phyloP scores from a whole-genome alignment of 148 eudicot genomes.

The Fallopia convolvulus region DNA sequence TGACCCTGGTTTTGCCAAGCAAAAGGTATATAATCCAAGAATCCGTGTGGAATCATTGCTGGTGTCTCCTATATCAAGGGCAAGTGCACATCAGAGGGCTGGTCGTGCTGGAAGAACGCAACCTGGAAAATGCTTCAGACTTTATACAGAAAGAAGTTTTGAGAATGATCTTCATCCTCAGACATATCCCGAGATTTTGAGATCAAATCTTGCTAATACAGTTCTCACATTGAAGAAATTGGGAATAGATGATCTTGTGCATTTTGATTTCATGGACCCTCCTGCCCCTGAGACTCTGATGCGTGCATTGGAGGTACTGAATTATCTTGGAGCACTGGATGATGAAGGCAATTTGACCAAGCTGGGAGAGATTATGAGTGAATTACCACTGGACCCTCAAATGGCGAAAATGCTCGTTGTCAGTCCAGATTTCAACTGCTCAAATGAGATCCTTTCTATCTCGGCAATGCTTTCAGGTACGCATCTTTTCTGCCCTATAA shows the following conservation, averaged over 20 bases:
- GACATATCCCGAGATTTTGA: conserved; percentile 78
- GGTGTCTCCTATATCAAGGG: conserved; percentile 68
- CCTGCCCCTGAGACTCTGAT: conserved; percentile 91
- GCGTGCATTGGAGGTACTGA: conserved; percentile 79
- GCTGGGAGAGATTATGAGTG: conserved; percentile 79
- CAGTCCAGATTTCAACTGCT: conserved; percentile 70
- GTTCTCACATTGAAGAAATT: conserved; percentile 78
- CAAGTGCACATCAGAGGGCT: conserved; percentile 69
- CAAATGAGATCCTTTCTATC: conserved; percentile 77
- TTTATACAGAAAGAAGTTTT: conserved; percentile 74
- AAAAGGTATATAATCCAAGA: conserved; percentile 62
- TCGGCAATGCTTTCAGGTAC: conserved; percentile 94
- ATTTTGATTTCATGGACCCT: conserved; percentile 94
- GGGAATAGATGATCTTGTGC: conserved; percentile 89
- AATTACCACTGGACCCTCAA: conserved; percentile 81
- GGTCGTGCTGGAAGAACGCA: conserved; percentile 85
- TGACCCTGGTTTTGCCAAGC: conserved; percentile 67
- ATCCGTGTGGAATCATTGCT: conserved; percentile 61
- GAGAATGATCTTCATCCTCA: conserved; percentile 75
- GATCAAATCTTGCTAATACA: conserved; percentile 85
- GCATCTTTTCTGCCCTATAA: neutral
- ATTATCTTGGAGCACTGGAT: conserved; percentile 80
- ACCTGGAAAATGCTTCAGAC: conserved; percentile 68
- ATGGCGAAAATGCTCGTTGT: conserved; percentile 87
- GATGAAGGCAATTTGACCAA: conserved; percentile 82